phyloP scores from a whole-genome alignment of 805 yeast genomes.

The Yarrowia divulgata region DNA sequence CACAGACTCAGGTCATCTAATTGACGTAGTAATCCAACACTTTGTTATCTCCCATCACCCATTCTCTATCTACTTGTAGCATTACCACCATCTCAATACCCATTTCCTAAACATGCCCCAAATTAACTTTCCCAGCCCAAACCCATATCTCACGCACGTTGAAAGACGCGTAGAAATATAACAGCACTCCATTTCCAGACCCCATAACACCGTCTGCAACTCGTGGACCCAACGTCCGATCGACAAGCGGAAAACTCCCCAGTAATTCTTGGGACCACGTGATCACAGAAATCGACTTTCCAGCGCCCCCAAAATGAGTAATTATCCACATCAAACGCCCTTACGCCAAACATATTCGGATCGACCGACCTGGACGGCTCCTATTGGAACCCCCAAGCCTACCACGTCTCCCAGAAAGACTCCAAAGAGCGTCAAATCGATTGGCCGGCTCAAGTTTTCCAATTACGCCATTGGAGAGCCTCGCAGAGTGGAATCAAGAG shows the following conservation, averaged over 20 bases:
- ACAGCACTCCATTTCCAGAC: background rate
- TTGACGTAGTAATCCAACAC: too few species aligned
- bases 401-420: conserved; percentile 26
- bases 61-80: too few species aligned
- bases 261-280: background rate
- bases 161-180: background rate
- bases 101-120: too few species aligned
- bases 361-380: conserved; percentile 32
- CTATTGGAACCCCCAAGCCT: conserved; percentile 32
- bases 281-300: background rate
- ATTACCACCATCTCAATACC: too few species aligned
- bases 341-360: conserved; percentile 7
- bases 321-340: conserved; percentile 20
- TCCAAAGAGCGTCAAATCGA: conserved; percentile 16
- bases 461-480: conserved; percentile 26
- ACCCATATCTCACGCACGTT: conserved; percentile 16
- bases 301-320: background rate
- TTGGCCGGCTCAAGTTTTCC: conserved; percentile 14
- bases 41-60: background rate
- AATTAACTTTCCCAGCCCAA: background rate
- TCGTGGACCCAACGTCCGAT: background rate
- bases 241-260: background rate
- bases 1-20: too few species aligned
- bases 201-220: background rate
- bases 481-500: conserved; percentile 2